Evolutionary conservation across 805 yeast genomes (phyloP), one percentile per base, ranked within the genome.

Genomic region (Saturnispora diversa): DNA sequence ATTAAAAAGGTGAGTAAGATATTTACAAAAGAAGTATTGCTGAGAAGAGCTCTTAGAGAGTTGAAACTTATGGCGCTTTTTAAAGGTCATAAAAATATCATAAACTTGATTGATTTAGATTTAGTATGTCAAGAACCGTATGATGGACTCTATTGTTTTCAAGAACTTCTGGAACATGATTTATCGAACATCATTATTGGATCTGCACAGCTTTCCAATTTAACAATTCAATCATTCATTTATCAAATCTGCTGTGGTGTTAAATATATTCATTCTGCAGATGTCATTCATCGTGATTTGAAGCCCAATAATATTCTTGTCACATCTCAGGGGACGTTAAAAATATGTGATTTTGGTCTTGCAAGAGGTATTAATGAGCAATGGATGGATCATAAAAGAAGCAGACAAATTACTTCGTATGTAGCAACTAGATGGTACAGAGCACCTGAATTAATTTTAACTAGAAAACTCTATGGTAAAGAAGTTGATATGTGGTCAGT

Each of bases 371-470:
- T 85, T 10, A 53, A 58, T 9, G 54, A 51, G 15, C 48, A 50
- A 28, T 58, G 41, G 47, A 58, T 52, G 58, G 17, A 33, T 22
- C 22, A 39, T 13, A 32, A 29, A 22, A 39, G 42, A n/a, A 39
- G 12, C 12, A 33, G 33, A 21, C 37, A 33, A 23, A 83, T 84
- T 21, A 84, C 94, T 9, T 80, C 77, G 50, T 88, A 88, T 55
- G 96, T 88, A 19, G 96, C 96, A 0, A 88, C 97, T 0, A 64
- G 97, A 43, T 88, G 96, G 95, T 88, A 88, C 54, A 68, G 97
- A 33, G 96, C 97, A 0, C 97, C 97, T 0, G 97, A 88, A 53
- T 66, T 88, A 35, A 74, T 88, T 32, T 59, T 87, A 25, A 70
- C 83, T 9, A 68, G 72, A 42, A 70, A 67, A 38, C 53, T 50